phyloP scores from a whole-genome alignment of 169 alveolate species.

The Plasmodium chabaudi region DNA sequence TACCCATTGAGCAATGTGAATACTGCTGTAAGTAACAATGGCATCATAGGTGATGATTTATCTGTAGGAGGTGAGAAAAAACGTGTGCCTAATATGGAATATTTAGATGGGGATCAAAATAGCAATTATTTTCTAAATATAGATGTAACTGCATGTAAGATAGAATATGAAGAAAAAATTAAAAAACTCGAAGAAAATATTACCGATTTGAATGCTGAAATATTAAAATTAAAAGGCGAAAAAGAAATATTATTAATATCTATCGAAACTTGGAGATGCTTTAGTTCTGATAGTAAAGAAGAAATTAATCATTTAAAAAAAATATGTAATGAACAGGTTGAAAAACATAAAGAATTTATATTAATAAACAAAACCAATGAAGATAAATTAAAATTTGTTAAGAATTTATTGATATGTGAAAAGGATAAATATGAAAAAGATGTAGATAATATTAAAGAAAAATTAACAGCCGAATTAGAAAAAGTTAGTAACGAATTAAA shows the following conservation, averaged over 20 bases:
- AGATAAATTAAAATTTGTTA: conserved; percentile 35
- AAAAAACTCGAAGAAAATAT: conserved; percentile 18
- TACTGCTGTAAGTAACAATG: background rate
- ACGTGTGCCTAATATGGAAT: background rate
- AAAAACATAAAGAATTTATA: conserved; percentile 64
- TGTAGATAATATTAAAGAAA: conserved; percentile 20
- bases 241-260: conserved; percentile 24
- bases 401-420: conserved; percentile 1
- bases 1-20: background rate
- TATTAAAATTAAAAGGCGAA: conserved; percentile 32
- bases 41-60: background rate
- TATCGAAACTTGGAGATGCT: conserved; percentile 50
- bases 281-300: conserved; percentile 42
- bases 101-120: background rate
- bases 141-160: background rate
- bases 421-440: conserved; percentile 41
- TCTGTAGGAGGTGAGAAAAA: background rate
- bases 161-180: conserved; percentile 12
- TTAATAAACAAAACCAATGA: conserved; percentile 21
- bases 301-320: conserved; percentile 31
- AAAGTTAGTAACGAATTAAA: background rate
- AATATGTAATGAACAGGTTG: conserved; percentile 42
- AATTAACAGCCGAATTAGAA: conserved; percentile 11
- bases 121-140: background rate
- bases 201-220: conserved; percentile 14